Percentiles rank a stretch among this genome's conserved stretches.
phyloP scores from a whole-genome alignment of 148 eudicot genomes.

The Rhododendron griersonianum region DNA sequence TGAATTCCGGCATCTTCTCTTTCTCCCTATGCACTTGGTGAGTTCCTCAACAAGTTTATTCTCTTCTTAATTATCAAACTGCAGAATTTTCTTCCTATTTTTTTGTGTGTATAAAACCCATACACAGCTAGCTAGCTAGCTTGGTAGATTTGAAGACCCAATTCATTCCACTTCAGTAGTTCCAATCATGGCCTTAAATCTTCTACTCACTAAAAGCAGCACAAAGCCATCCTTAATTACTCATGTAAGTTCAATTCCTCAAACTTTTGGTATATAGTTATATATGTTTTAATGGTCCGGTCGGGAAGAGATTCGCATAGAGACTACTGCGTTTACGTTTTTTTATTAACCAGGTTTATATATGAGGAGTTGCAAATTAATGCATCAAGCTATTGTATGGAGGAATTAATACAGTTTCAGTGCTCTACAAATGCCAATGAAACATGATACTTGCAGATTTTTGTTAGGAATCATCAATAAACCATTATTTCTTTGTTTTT shows the following conservation, averaged over 20 bases:
- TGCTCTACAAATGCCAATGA: background rate
- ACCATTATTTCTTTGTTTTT: background rate
- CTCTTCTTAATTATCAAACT: conserved; percentile 12
- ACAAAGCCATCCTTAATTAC: background rate
- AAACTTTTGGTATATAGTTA: background rate
- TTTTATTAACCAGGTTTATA: background rate
- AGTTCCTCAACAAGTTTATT: conserved; percentile 5
- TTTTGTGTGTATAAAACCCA: background rate
- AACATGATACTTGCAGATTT: background rate
- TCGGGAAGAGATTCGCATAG: background rate
- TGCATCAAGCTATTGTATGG: background rate
- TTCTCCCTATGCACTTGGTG: background rate
- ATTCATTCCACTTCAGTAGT: background rate
- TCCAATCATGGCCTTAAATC: background rate
- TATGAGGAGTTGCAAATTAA: background rate
- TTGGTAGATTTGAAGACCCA: background rate
- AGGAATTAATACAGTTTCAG: background rate
- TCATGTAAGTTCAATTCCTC: background rate
- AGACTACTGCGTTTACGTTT: background rate
- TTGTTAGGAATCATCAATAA: background rate
- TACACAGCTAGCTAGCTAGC: background rate
- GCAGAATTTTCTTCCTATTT: background rate
- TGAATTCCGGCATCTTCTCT: conserved; percentile 27
- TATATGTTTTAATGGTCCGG: background rate
- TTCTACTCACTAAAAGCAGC: background rate